A percentile compares a stretch with the other conserved stretches of the same genome.
Evolutionary conservation across 148 eudicot species (phyloP).

Genomic region (Nyssa sinensis): DNA sequence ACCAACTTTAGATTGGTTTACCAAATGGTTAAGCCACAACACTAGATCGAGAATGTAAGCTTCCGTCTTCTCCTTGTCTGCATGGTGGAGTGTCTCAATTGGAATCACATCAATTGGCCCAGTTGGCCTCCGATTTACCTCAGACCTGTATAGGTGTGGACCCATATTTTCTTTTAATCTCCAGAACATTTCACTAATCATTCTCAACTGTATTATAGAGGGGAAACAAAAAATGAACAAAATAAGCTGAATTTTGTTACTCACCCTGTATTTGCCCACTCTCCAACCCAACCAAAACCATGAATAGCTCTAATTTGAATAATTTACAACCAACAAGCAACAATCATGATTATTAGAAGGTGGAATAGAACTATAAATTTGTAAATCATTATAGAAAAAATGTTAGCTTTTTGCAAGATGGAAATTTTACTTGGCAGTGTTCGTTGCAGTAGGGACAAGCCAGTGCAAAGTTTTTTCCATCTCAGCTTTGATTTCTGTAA

Average conservation of each 20-base stretch:
- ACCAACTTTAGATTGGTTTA: slow-evolving; percentile 36
- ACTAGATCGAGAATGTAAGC: slow-evolving; percentile 64
- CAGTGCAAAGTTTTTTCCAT: slow-evolving; percentile 87
- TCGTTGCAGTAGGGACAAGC: slow-evolving; percentile 83
- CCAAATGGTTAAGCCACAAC: slow-evolving; percentile 74
- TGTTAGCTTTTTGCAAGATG: neutral
- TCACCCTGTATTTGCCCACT: slow-evolving; percentile 92
- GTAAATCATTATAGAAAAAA: neutral
- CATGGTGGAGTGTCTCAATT: slow-evolving; percentile 81
- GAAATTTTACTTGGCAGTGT: slow-evolving; percentile 70
- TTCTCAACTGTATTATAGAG: neutral
- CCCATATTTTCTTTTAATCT: neutral
- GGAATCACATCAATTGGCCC: slow-evolving; percentile 51
- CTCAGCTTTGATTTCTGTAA: slow-evolving; percentile 67
- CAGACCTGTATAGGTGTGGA: slow-evolving; percentile 47
- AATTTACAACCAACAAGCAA: slow-evolving; percentile 14
- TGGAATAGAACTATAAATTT: neutral
- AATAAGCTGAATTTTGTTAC: slow-evolving; percentile 20
- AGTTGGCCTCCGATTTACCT: slow-evolving; percentile 41
- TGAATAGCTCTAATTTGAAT: slow-evolving; percentile 67
- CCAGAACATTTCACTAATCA: neutral
- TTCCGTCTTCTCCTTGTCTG: slow-evolving; percentile 76
- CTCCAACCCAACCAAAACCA: slow-evolving; percentile 99
- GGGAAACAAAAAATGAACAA: neutral
- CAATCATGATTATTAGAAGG: slow-evolving; percentile 11